phyloP scores from a whole-genome alignment of 2,329 filamentous ascomycete species.

The Claviceps spartinae region DNA sequence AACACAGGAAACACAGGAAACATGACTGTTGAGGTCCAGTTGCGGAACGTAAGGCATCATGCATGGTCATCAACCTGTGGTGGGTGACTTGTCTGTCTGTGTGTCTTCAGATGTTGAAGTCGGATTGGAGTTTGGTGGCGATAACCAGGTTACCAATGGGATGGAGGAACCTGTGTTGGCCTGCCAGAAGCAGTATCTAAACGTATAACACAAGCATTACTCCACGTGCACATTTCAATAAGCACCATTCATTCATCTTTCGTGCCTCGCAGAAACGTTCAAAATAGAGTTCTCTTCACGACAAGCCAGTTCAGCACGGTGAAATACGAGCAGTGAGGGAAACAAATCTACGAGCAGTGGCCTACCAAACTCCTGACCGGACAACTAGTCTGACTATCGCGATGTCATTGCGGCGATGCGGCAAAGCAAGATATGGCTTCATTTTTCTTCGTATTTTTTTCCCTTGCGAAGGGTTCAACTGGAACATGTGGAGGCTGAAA shows the following conservation, averaged over 20 bases:
- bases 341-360: not conserved
- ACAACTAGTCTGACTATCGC: no score
- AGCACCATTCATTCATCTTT: not conserved
- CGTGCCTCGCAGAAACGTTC: no score
- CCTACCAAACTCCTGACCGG: not conserved
- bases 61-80: no score
- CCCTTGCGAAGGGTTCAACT: not conserved
- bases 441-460: not conserved
- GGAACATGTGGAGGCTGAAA: not conserved
- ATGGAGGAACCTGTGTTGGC: no score
- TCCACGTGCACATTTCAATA: not conserved
- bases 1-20: no score
- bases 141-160: no score
- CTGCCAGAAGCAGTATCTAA: no score
- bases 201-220: not conserved
- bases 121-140: no score
- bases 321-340: not conserved
- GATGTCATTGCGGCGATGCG: not conserved
- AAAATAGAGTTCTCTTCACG: not conserved
- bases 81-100: no score
- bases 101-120: no score
- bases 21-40: no score
- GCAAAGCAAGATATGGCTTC: not conserved
- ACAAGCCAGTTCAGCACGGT: not conserved
- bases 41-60: no score